Base-by-base conservation (phyloP, 306 rosid species). In the Gastrolobium villosum region DNA sequence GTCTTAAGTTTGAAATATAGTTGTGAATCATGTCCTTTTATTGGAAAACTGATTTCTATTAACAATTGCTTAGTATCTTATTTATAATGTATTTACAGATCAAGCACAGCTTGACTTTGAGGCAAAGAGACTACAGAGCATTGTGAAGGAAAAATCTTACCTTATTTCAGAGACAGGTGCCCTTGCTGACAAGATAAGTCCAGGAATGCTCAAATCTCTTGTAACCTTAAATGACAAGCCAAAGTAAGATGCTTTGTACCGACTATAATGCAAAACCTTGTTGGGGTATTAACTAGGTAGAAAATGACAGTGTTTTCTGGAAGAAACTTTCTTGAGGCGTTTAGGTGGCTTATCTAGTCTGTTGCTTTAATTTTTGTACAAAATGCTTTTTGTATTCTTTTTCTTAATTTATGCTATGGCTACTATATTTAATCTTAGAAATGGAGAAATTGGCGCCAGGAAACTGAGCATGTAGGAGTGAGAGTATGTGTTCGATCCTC, bases 131-230 rank as follows among this genome's bases (percentile, higher is more conserved):
- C 94, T 90, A 60, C 96, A 92, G 69, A 89, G 96, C 86, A 30
- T 39, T 57, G 92, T 92, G 86, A 92, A 94, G 86, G 97, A 94
- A 20, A 92, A 94, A 75, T 77, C 97, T 35, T 89, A 84, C 83
- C 7, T 89, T 49, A 85, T 89, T 79, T 94, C 99, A 6, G 99
- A 92, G 82, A 68, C 83, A 39, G 97, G 97, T 74, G 97, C 72
- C 48, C 84, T 94, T 15, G 88, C 93, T 7, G 97, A 94, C 78
- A 86, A 71, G 86, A 85, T 94, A 65, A 84, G 88, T 85, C 98
- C 94, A 2, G 93, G 86, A 31, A 81, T 94, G 72, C 88, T 94
- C 55, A 92, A 84, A 56, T 85, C 97, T 20, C 79, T 94, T 43
- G 88, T 92, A 77, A 88, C 91, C 70, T 79, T 94, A 48, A 76